Conservation (phyloP, 2,329 filamentous ascomycete species). For the Coniochaeta sp. region DNA sequence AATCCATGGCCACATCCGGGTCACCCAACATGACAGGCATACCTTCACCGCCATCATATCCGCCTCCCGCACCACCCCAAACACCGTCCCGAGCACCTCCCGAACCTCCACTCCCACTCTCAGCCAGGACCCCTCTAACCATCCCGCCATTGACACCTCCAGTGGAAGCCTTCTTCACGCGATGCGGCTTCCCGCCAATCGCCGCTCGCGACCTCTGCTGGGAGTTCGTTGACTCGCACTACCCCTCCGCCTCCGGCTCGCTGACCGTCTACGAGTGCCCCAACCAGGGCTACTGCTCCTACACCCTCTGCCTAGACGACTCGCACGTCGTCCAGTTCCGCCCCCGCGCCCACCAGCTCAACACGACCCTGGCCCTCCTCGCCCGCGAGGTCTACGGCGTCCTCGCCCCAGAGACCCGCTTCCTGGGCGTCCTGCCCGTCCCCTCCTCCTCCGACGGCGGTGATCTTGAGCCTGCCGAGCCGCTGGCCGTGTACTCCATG, state of each 20-base stretch:
- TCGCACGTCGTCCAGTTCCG: conserved; percentile 39
- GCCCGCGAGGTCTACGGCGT: conserved; percentile 31
- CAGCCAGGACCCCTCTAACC: neutral
- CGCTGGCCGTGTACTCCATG: conserved; percentile 33
- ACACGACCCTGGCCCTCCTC: conserved; percentile 26
- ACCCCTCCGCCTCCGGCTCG: neutral
- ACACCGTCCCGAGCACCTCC: conserved; percentile 1
- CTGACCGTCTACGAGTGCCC: neutral
- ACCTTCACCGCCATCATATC: neutral
- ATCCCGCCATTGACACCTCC: neutral
- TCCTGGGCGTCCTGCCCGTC: conserved; percentile 16
- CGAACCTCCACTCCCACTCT: conserved; percentile 1
- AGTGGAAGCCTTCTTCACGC: conserved; percentile 5
- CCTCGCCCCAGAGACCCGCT: conserved; percentile 33
- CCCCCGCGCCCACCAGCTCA: conserved; percentile 31
- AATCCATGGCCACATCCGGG: neutral
- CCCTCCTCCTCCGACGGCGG: neutral
- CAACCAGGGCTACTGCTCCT: conserved; percentile 44
- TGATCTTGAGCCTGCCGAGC: neutral
- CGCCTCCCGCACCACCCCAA: neutral
- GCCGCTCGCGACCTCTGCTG: conserved; percentile 2
- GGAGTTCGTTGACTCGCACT: neutral
- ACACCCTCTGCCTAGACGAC: conserved; percentile 34
- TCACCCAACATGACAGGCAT: neutral
- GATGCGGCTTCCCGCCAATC: neutral